Evolutionary conservation across 176 grass and related monocot species (phyloP).

Genomic region (maize (Zea mays)): Zm-B73-REFERENCE-NAM-5.0 NC_050102.1:156214501-156215000

Average conservation of each 20-base stretch:
- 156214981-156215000: no score
- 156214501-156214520: slow-evolving; percentile 8
- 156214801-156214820: neutral
- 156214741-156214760: neutral
- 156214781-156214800: neutral
- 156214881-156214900: neutral
- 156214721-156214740: neutral
- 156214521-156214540: neutral
- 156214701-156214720: neutral
- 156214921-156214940: neutral
- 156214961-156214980: no score
- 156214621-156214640: slow-evolving; percentile 9
- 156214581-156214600: slow-evolving; percentile 13
- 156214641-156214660: neutral
- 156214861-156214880: slow-evolving; percentile 19
- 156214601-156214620: slow-evolving; percentile 21
- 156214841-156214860: neutral
- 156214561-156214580: neutral
- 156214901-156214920: neutral
- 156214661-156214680: slow-evolving; percentile 4
- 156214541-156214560: slow-evolving; percentile 9
- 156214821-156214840: neutral
- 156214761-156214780: neutral
- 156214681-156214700: neutral
- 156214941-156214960: no score